Evolutionary conservation across 371 early-diverging fungal genomes (phyloP), one percentile per base, ranked within the genome.

Genomic region (Mucor racemosus): DNA sequence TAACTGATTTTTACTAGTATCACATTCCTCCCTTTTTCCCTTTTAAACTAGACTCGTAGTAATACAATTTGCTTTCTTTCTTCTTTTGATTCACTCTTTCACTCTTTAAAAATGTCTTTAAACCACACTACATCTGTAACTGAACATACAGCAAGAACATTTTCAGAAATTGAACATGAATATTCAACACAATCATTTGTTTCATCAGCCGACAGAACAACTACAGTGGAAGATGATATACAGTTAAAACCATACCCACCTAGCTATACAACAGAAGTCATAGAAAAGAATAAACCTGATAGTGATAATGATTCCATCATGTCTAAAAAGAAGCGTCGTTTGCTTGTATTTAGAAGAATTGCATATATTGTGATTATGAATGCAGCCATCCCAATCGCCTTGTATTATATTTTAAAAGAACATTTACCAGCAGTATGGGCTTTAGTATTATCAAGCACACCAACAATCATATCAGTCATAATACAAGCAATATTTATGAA

Each of bases 391-490:
- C 81, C 81, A 0, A 80, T 78, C 19, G 73, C 65, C 1, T 53
- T 80, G 39, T 80, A 80, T 55, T 76, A 76, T 57, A 34, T 72
- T 13, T 53, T 78, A 9, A 81, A 81, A 41, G 56, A 58, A 11
- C 69, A 78, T 71, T 59, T 81, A 35, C 67, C 71, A 8, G 58
- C 75, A 15, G 81, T 81, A 2, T 81, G 81, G 81, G 81, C 81
- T 0, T 58, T 81, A 11, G 78, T 81, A 0, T 60, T 74, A 15
- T 81, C 81, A 6, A 81, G 66, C 54, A 69, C 78, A 42, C 81
- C 81, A 1, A 77, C 76, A 2, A 70, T 80, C 13, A 46, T 77
- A 7, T 80, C 80, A 7, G 76, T 80, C 8, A 64, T 77, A 36
- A 58, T 68, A 5, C 80, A 80, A 56, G 78, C 66, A 10, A 67